A percentile compares a stretch with the other conserved stretches of the same genome.
Evolutionary conservation across 768 basidiomycete species (phyloP).

Genomic region (Tubosaeta sp.): DNA sequence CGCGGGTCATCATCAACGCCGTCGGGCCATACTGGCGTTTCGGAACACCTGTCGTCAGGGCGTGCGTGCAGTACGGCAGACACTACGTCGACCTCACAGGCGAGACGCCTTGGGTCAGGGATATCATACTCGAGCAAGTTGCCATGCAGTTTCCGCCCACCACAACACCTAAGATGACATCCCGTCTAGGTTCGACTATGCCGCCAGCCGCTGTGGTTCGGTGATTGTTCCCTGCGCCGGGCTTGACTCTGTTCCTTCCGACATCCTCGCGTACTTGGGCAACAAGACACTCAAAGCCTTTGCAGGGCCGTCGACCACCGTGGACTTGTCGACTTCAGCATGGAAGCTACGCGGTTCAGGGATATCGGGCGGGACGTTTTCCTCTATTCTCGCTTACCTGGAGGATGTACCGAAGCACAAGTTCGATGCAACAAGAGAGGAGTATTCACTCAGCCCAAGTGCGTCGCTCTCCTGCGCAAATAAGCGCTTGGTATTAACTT

Average conservation of each 20-base stretch:
- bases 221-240: constrained; percentile 79
- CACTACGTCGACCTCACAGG: constrained; percentile 88
- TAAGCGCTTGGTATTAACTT: constrained; percentile 2
- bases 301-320: constrained; percentile 31
- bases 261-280: constrained; percentile 63
- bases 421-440: constrained; percentile 25
- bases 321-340: constrained; percentile 57
- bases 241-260: constrained; percentile 74
- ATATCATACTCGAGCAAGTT: constrained; percentile 57
- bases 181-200: constrained; percentile 57
- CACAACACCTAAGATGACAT: constrained; percentile 11
- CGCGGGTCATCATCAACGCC: constrained; percentile 70
- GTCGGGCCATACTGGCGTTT: constrained; percentile 72
- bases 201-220: constrained; percentile 63
- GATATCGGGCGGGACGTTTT: constrained; percentile 37
- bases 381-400: constrained; percentile 30
- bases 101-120: constrained; percentile 61
- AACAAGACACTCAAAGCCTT: constrained; percentile 61
- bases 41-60: constrained; percentile 74
- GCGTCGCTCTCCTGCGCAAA: constrained; percentile 3
- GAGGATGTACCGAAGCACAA: constrained; percentile 33
- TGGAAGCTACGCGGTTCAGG: constrained; percentile 29
- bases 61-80: constrained; percentile 67
- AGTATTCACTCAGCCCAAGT: constrained; percentile 46
- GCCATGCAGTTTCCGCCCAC: constrained; percentile 4